Evolutionary conservation across 768 basidiomycete genomes (phyloP), one percentile per base, ranked within the genome.

Genomic region (Calocera viscosa): DNA sequence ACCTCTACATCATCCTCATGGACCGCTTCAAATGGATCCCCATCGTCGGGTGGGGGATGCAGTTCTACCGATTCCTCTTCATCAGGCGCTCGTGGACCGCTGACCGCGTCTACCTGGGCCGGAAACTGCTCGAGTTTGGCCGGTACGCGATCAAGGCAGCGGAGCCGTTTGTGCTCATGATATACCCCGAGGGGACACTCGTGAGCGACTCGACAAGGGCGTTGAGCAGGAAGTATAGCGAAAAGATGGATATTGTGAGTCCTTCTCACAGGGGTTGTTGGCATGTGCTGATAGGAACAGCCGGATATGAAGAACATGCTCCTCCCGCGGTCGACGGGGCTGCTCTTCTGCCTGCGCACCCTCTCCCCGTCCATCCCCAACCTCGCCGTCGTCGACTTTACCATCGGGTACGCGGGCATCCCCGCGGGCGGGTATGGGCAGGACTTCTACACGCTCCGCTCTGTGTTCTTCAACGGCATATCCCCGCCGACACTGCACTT

Each of bases 161-260:
- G 19, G 64, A 71, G 28, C 88, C 91, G 0, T 79, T 96, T 47
- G 86, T 87, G 69, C 84, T 95, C 71, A 80, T 97, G 66, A 81
- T 97, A 53, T 98, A 94, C 75, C 96, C 96, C 0, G 96, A 99
- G 75, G 96, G 96, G 33, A 97, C 95, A 2, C 86, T 98, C 30
- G 88, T 94, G 16, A 93, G 91, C 75, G 82, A 84, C 69, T 80
- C 93, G 69, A 98, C 94, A 2, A 77, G 91, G 60, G 92, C 91
- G 0, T 80, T 88, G 70, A 94, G 90, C 76, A 85, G 84, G 77
- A 88, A 87, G 72, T 98, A 86, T 73, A 93, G 94, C 3, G 87
- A 92, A 67, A 93, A 90, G 77, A 83, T 86, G 72, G 90, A 89
- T 5, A 86, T 95, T 67, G 94, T 95, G 73, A 78, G 94, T 83